Evolutionary conservation across 805 yeast species (phyloP).

Genomic region (Nakazawaea wickerhamii): DNA sequence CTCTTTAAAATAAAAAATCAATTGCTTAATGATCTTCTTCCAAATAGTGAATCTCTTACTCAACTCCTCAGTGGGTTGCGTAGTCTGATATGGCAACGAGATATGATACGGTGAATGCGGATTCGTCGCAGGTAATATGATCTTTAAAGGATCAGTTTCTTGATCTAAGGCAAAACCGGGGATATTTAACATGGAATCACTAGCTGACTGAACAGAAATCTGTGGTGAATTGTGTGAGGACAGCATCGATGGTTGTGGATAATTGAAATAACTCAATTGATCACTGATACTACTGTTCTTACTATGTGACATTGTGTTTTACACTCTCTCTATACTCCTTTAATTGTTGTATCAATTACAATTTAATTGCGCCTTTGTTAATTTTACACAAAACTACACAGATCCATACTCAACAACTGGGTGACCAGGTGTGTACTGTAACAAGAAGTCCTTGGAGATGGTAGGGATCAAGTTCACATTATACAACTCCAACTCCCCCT

Average conservation of each 20-base stretch:
- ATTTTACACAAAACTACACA: constrained; percentile 4
- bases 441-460: neutral
- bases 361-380: too few relatives aligned
- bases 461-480: constrained; percentile 18
- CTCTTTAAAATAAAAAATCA: constrained; percentile 47
- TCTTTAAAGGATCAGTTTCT: constrained; percentile 1
- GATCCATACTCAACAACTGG: too few relatives aligned
- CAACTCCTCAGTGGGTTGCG: constrained; percentile 41
- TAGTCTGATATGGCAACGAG: constrained; percentile 21
- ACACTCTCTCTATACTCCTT: neutral
- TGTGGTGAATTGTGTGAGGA: neutral
- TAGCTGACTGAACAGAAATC: neutral
- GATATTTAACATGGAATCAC: neutral
- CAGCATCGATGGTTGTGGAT: constrained; percentile 4
- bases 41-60: constrained; percentile 53
- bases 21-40: constrained; percentile 49
- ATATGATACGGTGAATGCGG: constrained; percentile 30
- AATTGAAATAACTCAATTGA: constrained; percentile 11
- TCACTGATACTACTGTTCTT: constrained; percentile 8
- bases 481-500: constrained; percentile 15
- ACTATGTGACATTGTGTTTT: constrained; percentile 5
- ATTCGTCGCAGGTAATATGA: constrained; percentile 26
- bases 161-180: neutral
- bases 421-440: neutral
- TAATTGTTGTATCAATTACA: too few relatives aligned